These are phyloP conservation scores for Cordia subcordata DNA, from an alignment of 257 asterid species.

Conservation along the genomic window DNA sequence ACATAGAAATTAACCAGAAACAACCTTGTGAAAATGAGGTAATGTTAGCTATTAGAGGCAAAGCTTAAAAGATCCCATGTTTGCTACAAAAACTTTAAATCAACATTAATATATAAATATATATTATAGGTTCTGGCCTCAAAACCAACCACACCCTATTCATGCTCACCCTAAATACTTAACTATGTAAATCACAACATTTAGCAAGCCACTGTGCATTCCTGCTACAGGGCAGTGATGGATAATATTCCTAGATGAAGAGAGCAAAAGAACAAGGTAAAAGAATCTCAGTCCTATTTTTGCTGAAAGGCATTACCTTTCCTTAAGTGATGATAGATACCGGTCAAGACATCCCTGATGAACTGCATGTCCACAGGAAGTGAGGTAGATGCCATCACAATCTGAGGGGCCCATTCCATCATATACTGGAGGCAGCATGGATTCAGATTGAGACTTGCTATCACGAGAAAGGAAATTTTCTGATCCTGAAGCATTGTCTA, in stretches of 20 bases:
- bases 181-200: too few species aligned
- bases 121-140: too few species aligned
- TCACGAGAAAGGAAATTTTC: conserved; percentile 29
- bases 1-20: too few species aligned
- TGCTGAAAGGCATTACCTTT: conserved; percentile 49
- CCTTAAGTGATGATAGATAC: conserved; percentile 79
- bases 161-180: too few species aligned
- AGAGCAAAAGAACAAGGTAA: neutral
- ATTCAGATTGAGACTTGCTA: conserved; percentile 35
- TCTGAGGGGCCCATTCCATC: conserved; percentile 61
- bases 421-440: conserved; percentile 32
- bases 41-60: too few species aligned
- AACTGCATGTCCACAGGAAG: conserved; percentile 99
- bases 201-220: too few species aligned
- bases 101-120: too few species aligned
- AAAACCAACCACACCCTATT: too few species aligned
- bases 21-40: too few species aligned
- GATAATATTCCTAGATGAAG: neutral
- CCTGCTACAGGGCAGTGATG: neutral
- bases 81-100: too few species aligned
- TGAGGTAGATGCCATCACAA: conserved; percentile 75
- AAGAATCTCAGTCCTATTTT: neutral
- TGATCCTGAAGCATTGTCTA: conserved; percentile 57
- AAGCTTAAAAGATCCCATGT: too few species aligned
- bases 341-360: conserved; percentile 97